Evolutionary conservation across 139 green algal genomes (phyloP), one percentile per base, ranked within the genome.

Genomic region (Eudorina sp.): DNA sequence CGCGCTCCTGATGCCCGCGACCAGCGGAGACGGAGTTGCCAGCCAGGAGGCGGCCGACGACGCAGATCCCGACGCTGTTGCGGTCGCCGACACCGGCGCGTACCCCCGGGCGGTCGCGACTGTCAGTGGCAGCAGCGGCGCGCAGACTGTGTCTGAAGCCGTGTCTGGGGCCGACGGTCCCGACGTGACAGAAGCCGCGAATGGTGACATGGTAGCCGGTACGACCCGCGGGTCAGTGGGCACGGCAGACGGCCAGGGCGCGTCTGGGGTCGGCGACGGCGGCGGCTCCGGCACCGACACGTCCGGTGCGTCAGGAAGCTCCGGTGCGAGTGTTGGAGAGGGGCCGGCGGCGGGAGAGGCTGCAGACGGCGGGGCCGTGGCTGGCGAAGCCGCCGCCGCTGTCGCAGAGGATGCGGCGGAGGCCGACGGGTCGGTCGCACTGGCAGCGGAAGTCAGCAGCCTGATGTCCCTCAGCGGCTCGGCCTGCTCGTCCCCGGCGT

Each of bases 391-490:
- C 34, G 34, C 43, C 64, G 64, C 19, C 31, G 64, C 64, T 4
- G 64, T 43, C 31, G 64, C 29, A 14, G 48, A 1, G 19, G 46
- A 46, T 13, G 73, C 29, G 46, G 74, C 46, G 74, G 40, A 9
- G 21, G 16, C 40, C n/a, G n/a, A n/a, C n/a, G n/a, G n/a, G n/a
- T n/a, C n/a, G 46, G 11, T 5, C n/a, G 46, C 74, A 66, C 3
- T 43, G 19, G 27, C 73, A 18, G n/a, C 75, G 73, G n/a, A 8
- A 27, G 29, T n/a, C 11, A 43, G 74, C 43, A 27, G 31, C 21
- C 38, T 84, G 53, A 40, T 53, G 27, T 43, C 38, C 27, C 55
- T 31, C 18, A 51, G 48, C 80, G 23, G 43, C 55, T 91, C 78
- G 8, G 4, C 55, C 53, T 66, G 18, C 77, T 84, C 77, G 21